phyloP scores from a whole-genome alignment of 73 alveolate genomes.

The Blepharisma stoltei region DNA sequence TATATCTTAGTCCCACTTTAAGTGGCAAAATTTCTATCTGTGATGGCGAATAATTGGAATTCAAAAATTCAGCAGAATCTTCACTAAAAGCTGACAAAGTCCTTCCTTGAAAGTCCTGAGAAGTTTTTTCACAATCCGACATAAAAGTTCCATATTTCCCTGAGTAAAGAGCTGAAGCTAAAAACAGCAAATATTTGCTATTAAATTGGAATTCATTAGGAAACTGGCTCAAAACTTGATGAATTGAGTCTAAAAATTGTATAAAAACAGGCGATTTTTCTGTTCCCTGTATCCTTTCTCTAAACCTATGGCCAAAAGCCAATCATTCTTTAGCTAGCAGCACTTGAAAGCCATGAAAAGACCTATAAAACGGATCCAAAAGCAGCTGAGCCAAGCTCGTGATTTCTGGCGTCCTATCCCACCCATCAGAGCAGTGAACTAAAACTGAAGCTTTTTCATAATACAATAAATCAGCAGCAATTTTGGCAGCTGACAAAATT shows the following conservation, averaged over 20 bases:
- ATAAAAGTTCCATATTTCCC: constrained; percentile 94
- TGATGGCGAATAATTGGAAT: neutral
- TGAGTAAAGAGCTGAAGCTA: constrained; percentile 72
- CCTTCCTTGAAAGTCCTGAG: neutral
- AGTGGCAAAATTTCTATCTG: neutral
- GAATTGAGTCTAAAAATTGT: constrained; percentile 88
- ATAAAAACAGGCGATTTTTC: constrained; percentile 90
- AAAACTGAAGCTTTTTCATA: constrained; percentile 56
- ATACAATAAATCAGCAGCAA: constrained; percentile 34
- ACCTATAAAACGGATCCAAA: constrained; percentile 91
- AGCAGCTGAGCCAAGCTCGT: constrained; percentile 80
- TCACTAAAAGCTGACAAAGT: constrained; percentile 16
- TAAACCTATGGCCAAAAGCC: constrained; percentile 92
- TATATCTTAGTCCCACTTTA: neutral
- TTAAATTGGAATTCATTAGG: constrained; percentile 88
- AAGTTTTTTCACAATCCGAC: constrained; percentile 56
- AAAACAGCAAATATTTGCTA: constrained; percentile 59
- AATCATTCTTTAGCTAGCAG: constrained; percentile 94
- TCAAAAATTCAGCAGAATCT: constrained; percentile 13
- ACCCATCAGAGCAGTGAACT: constrained; percentile 98
- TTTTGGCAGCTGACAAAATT: constrained; percentile 44
- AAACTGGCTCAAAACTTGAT: constrained; percentile 74
- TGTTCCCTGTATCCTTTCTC: constrained; percentile 49
- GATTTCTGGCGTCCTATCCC: constrained; percentile 98
- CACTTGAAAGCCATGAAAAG: constrained; percentile 89